These are phyloP conservation scores for Margaritispora aquatica DNA, from an alignment of 495 filamentous ascomycete species.

Conservation along the genomic window DNA sequence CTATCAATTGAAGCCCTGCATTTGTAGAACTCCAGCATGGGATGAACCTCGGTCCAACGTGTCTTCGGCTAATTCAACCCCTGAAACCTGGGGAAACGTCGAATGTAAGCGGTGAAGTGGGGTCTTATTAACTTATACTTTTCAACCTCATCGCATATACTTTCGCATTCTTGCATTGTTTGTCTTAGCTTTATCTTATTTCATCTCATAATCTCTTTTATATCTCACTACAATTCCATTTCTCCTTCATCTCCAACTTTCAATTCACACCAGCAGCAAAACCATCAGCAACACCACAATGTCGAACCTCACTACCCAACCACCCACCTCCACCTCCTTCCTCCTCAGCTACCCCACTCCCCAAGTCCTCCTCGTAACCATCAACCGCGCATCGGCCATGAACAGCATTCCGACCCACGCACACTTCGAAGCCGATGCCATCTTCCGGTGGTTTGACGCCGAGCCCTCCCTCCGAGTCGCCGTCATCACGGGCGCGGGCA, in stretches of 20 bases:
- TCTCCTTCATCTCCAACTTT: neutral
- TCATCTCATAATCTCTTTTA: neutral
- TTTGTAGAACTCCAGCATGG: no score
- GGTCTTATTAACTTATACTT: neutral
- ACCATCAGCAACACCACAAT: no score
- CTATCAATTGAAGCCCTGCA: no score
- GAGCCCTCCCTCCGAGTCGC: constrained; percentile 51
- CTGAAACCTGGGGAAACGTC: neutral
- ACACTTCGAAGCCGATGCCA: constrained; percentile 40
- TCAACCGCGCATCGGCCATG: constrained; percentile 53
- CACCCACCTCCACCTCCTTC: constrained; percentile 14
- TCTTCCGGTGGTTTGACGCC: constrained; percentile 55
- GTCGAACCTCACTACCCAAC: neutral
- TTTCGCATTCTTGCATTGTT: no score
- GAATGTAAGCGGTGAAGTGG: no score
- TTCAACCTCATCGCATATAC: neutral
- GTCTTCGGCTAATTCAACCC: neutral
- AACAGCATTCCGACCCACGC: constrained; percentile 35
- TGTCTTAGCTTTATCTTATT: neutral
- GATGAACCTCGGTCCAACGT: neutral
- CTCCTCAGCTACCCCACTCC: constrained; percentile 48
- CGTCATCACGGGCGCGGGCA: constrained; percentile 46
- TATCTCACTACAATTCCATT: neutral
- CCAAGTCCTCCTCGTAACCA: constrained; percentile 53
- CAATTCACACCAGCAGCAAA: no score